Conservation (phyloP, 1,284 basidiomycete species). For the Cryptococcus sp. region DNA sequence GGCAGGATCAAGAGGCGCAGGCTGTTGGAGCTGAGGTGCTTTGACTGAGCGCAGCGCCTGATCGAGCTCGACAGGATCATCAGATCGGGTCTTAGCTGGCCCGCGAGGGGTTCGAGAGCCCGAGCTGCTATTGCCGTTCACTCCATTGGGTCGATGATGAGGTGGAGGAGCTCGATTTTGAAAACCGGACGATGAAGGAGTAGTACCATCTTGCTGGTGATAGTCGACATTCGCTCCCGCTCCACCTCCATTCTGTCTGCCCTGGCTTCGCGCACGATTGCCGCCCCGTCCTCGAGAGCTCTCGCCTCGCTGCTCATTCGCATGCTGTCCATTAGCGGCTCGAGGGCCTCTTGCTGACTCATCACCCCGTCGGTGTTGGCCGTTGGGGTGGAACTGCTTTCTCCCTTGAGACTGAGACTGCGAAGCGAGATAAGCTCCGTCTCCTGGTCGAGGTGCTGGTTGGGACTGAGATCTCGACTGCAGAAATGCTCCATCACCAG, state of each 20-base stretch:
- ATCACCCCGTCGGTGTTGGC: background rate
- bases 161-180: no score
- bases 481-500: constrained; percentile 13
- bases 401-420: background rate
- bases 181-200: no score
- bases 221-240: no score
- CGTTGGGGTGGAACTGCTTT: no score
- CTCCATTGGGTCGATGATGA: no score
- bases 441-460: constrained; percentile 30
- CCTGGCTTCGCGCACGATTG: no score
- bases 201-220: background rate
- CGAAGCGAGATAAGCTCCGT: constrained; percentile 32
- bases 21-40: constrained; percentile 12
- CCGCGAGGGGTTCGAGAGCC: no score
- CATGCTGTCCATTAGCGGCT: background rate
- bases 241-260: no score
- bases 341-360: background rate
- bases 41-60: constrained; percentile 4
- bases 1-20: constrained; percentile 10
- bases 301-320: no score
- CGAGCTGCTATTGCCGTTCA: no score
- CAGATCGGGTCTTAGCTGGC: no score
- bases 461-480: background rate
- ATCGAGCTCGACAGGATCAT: background rate
- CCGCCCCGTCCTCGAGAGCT: no score